Conservation (phyloP, 768 basidiomycete species). For the Psilocybe tampanensis region DNA sequence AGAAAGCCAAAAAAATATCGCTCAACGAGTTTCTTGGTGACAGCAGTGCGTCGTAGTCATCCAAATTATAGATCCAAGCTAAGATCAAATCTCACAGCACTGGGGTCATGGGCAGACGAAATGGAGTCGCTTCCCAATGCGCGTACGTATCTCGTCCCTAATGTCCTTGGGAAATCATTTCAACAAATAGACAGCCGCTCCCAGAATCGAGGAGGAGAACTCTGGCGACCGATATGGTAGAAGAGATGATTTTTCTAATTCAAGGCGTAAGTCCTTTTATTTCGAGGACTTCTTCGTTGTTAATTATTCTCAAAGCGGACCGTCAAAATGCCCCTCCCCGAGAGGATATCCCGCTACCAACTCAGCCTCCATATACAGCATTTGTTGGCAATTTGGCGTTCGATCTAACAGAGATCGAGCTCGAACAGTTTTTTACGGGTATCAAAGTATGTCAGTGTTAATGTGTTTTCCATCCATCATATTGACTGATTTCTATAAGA, state of each 20-base stretch:
- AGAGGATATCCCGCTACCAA: conserved; percentile 96
- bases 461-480: not conserved
- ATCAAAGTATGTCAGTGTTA: conserved; percentile 48
- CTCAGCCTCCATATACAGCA: conserved; percentile 93
- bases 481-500: conserved; percentile 38
- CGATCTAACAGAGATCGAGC: conserved; percentile 82
- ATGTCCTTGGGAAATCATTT: conserved; percentile 12
- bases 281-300: conserved; percentile 10
- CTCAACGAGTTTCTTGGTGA: conserved; percentile 93
- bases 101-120: conserved; percentile 99
- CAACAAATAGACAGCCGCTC: conserved; percentile 53
- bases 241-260: conserved; percentile 62
- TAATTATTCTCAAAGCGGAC: conserved; percentile 43
- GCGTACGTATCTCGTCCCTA: conserved; percentile 59
- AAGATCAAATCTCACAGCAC: conserved; percentile 44
- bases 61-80: conserved; percentile 13
- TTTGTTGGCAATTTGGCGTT: conserved; percentile 96
- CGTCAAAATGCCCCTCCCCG: conserved; percentile 53
- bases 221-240: conserved; percentile 56
- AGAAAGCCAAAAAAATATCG: conserved; percentile 92
- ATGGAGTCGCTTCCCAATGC: conserved; percentile 93
- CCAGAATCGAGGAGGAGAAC: conserved; percentile 65
- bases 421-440: conserved; percentile 78
- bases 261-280: conserved; percentile 52
- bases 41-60: conserved; percentile 54